Evolutionary conservation across 2,329 filamentous ascomycete genomes (phyloP), one percentile per base, ranked within the genome.

Genomic region (Claviceps fusiformis): DNA sequence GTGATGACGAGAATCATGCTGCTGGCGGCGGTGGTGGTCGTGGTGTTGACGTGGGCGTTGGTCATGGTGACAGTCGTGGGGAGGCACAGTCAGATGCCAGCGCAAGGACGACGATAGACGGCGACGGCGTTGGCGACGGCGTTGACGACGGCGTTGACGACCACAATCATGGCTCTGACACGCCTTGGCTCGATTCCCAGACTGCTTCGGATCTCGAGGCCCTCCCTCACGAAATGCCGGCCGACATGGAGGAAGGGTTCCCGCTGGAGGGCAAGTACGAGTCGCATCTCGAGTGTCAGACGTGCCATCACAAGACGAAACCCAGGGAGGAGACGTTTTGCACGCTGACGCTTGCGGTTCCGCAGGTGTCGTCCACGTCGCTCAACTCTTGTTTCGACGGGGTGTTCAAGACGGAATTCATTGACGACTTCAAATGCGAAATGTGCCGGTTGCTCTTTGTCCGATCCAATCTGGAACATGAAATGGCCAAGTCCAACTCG

Each of bases 391-490:
- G 93, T 69, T 93, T 98, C 63, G 93, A 98, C 64, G 87, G 87
- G 45, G 85, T 96, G 70, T 85, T 98, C 61, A 95, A 95, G 71
- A 89, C 89, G 0, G 93, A 98, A 69, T 86, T 90, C 67, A 96
- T 98, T 60, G 92, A 97, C 59, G 93, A 95, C 67, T 98, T 95
- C 75, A 91, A 88, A 62, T 98, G 93, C 72, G 93, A 96, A 63
- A 87, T 84, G 70, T 98, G 93, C 66, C 83, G 90, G 27, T 76
- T 98, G n/a, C 71, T 88, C 47, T 87, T 95, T 67, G 90, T 90
- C 4, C 72, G 88, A 54, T 75, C 82, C 35, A 70, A 78, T 52
- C 80, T 89, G 59, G 73, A 81, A 58, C 72, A 75, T 7, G 82
- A 89, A 59, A 66, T 85, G 39, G 69, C 73, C 39, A 78, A 73